phyloP scores from a whole-genome alignment of 306 rosid species.

The Medicago truncatula region DNA sequence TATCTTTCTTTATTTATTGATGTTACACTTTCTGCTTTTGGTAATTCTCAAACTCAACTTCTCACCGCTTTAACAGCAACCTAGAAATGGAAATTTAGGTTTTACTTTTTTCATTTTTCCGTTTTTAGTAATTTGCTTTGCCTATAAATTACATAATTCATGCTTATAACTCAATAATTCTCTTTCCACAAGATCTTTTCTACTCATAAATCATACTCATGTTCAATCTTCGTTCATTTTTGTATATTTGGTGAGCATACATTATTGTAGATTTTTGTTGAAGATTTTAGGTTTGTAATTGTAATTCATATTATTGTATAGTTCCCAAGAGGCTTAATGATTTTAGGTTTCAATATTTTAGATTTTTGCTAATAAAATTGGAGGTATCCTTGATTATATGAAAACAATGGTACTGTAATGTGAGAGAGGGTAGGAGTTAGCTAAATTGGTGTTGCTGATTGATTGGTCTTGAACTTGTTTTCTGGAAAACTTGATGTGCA shows the following conservation, averaged over 20 bases:
- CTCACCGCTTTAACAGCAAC: background rate
- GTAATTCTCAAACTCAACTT: slow-evolving; percentile 29
- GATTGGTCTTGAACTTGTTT: slow-evolving; percentile 39
- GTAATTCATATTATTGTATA: too few species aligned
- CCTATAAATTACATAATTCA: slow-evolving; percentile 25
- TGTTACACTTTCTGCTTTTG: slow-evolving; percentile 16
- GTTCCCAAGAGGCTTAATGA: too few species aligned
- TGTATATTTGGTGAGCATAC: background rate
- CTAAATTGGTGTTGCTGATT: slow-evolving; percentile 20
- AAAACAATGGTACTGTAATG: too few species aligned
- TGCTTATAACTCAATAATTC: slow-evolving; percentile 37
- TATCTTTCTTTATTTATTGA: background rate
- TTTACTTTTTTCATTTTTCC: slow-evolving; percentile 30
- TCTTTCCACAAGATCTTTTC: background rate
- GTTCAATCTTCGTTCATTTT: background rate
- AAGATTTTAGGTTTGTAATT: too few species aligned
- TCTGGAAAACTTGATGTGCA: slow-evolving; percentile 35
- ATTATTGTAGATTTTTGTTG: background rate
- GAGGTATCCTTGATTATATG: slow-evolving; percentile 1
- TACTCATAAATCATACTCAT: slow-evolving; percentile 7
- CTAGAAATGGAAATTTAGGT: slow-evolving; percentile 40
- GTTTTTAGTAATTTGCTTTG: slow-evolving; percentile 3
- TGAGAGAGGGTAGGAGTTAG: slow-evolving; percentile 11
- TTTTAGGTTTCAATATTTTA: too few species aligned
- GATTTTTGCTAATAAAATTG: slow-evolving; percentile 14